Evolutionary conservation across 495 filamentous ascomycete genomes (phyloP).

Genomic region (Xylaria cubensis): DNA sequence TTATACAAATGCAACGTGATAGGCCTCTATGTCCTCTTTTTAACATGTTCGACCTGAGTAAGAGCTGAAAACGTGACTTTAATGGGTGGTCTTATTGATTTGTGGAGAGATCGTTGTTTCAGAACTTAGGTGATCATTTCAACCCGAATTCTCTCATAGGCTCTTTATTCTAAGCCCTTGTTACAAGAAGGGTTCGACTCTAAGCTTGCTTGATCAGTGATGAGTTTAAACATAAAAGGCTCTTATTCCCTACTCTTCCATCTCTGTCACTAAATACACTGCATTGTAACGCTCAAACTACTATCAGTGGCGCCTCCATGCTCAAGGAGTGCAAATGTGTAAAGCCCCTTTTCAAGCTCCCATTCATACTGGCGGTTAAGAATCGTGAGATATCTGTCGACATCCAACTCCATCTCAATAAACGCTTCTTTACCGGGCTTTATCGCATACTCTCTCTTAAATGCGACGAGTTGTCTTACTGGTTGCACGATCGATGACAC

Average conservation of each 20-base stretch:
- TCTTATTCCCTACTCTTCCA: not conserved
- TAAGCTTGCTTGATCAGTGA: too few species aligned
- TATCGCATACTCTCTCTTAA: slow-evolving; percentile 43
- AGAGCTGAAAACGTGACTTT: too few species aligned
- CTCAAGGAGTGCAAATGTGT: slow-evolving; percentile 51
- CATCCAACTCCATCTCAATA: slow-evolving; percentile 43
- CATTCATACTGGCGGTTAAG: slow-evolving; percentile 47
- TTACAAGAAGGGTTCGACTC: too few species aligned
- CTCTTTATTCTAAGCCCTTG: too few species aligned
- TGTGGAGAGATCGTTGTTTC: too few species aligned
- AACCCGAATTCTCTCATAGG: too few species aligned
- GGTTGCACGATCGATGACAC: slow-evolving; percentile 49
- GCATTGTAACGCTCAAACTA: slow-evolving; percentile 44
- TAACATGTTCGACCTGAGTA: too few species aligned
- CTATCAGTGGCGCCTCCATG: slow-evolving; percentile 44
- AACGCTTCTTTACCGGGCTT: slow-evolving; percentile 35
- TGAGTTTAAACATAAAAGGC: too few species aligned
- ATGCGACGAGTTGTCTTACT: slow-evolving; percentile 49
- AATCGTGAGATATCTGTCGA: slow-evolving; percentile 47
- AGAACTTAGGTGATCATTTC: too few species aligned
- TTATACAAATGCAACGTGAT: too few species aligned
- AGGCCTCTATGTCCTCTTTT: too few species aligned
- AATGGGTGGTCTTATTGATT: too few species aligned
- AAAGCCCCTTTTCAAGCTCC: slow-evolving; percentile 49
- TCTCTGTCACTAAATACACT: slow-evolving; percentile 31